Evolutionary conservation across 140 eudicot species (phyloP), one percentile per base, ranked within the genome.

Genomic region (Stevia rebaudiana): DNA sequence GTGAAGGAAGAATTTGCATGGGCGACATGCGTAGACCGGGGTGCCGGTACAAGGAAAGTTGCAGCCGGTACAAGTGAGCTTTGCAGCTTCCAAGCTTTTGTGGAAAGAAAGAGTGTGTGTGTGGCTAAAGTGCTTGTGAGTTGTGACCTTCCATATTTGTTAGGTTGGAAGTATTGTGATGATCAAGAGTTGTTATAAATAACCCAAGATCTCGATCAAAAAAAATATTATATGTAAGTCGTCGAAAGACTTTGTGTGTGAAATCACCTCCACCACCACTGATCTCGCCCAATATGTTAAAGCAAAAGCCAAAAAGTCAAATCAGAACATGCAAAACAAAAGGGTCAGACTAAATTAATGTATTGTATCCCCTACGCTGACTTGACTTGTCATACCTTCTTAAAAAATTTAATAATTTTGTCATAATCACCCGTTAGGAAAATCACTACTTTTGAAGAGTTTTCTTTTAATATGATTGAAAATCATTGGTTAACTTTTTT

Each of bases 41-140:
- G 67, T 44, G 11, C 36, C 59, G 15, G 51, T 73, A 42, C 72
- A 63, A 64, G 78, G 66, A 11, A 64, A 11, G 35, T 73, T 63
- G 72, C 72, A 73, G 41, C 66, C 72, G 1, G 66, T 55, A 44
- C 78, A 73, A 21, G 48, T 57, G 70, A 54, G 67, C 44, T 64
- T 50, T 42, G 61, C 44, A 43, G 12, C 61, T 73, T 73, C 67
- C 1, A 65, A 66, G 72, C 43, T 54, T 42, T 73, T 35, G 67
- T 73, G 52, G 71, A 43, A 64, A 11, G 71, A 41, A 44, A 73
- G 67, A 0, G 39, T 64, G 53, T 73, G 72, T n/a, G 59, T 51
- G 43, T 64, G 67, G 72, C 72, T 64, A 22, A 73, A 73, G 58
- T 73, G 78, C 11, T 64, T 23, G 58, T n/a, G 11, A 0, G 7